A percentile compares a stretch with the other conserved stretches of the same genome.
phyloP scores from a whole-genome alignment of 495 filamentous ascomycete genomes.

The Penicillium dipodomyicola region DNA sequence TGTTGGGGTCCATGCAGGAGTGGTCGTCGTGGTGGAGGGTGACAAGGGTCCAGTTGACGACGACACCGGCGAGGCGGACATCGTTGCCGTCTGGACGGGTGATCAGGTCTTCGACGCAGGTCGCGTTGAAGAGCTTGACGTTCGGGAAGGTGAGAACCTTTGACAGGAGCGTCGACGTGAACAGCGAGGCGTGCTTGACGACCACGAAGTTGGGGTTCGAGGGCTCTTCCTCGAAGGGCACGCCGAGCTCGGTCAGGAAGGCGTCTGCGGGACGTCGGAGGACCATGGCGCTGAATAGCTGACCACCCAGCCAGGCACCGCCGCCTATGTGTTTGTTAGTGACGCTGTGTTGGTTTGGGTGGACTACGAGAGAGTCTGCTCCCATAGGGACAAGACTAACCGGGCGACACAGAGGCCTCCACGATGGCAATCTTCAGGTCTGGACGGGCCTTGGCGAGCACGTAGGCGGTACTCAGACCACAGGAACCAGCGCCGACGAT shows the following conservation, averaged over 20 bases:
- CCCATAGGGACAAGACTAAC: conserved; percentile 22
- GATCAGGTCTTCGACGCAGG: conserved; percentile 85
- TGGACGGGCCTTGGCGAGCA: conserved; percentile 76
- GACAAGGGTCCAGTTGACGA: conserved; percentile 92
- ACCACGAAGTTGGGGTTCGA: conserved; percentile 82
- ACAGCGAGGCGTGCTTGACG: conserved; percentile 89
- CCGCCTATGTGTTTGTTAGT: conserved; percentile 50
- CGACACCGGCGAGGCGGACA: conserved; percentile 77
- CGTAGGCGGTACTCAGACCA: conserved; percentile 79
- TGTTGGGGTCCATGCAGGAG: conserved; percentile 94
- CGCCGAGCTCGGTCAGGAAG: conserved; percentile 74
- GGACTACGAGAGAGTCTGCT: not conserved
- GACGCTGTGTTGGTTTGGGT: not conserved
- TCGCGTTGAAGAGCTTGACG: conserved; percentile 94
- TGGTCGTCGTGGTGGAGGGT: conserved; percentile 89
- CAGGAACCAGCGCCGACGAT: conserved; percentile 88
- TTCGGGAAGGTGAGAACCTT: conserved; percentile 81
- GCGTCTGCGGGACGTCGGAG: conserved; percentile 87
- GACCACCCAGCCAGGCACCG: conserved; percentile 89
- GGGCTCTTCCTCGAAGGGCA: conserved; percentile 84
- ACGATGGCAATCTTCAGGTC: conserved; percentile 91
- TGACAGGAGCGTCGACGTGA: conserved; percentile 80
- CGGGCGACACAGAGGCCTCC: conserved; percentile 81
- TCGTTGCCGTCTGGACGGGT: conserved; percentile 55
- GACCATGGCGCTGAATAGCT: conserved; percentile 90